These are phyloP conservation scores for Biscogniauxia sp. DNA, from an alignment of 2,329 filamentous ascomycete genomes.

Conservation along the genomic window DNA sequence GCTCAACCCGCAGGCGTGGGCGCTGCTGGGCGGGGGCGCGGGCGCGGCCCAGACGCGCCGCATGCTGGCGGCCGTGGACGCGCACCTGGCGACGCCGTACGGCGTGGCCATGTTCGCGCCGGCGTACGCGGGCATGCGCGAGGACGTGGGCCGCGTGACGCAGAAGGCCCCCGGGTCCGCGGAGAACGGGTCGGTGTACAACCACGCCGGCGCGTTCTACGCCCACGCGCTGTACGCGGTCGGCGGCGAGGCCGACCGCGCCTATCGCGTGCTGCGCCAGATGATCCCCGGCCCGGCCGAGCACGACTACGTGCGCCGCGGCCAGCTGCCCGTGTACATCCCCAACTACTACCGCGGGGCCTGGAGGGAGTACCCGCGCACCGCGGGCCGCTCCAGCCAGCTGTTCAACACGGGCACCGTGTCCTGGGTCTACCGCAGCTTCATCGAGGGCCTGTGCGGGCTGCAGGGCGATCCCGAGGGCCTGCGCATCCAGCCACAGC, in stretches of 20 bases:
- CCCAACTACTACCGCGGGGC: conserved; percentile 59
- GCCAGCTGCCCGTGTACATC: conserved; percentile 56
- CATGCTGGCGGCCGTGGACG: conserved; percentile 49
- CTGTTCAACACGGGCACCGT: conserved; percentile 59
- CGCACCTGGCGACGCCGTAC: conserved; percentile 51
- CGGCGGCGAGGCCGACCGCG: conserved; percentile 46
- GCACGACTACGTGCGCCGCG: conserved; percentile 49
- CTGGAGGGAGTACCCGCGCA: conserved; percentile 46
- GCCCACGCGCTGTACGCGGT: conserved; percentile 52
- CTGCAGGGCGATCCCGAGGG: conserved; percentile 48
- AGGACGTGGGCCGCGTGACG: conserved; percentile 57
- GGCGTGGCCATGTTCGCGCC: conserved; percentile 56
- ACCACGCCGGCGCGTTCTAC: conserved; percentile 56
- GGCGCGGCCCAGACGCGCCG: conserved; percentile 37
- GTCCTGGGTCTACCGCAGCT: conserved; percentile 54
- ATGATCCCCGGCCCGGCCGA: conserved; percentile 53
- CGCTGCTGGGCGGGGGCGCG: conserved; percentile 53
- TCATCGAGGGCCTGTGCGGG: conserved; percentile 55
- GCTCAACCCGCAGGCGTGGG: conserved; percentile 57
- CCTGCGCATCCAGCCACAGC: conserved; percentile 46
- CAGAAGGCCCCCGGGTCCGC: conserved; percentile 57
- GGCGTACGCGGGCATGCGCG: conserved; percentile 53
- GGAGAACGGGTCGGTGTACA: conserved; percentile 59
- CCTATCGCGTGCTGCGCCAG: conserved; percentile 49
- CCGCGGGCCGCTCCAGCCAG: conserved; percentile 54